Base-by-base conservation (phyloP, 2,329 filamentous ascomycete species). In the Zarea fungicola region DNA sequence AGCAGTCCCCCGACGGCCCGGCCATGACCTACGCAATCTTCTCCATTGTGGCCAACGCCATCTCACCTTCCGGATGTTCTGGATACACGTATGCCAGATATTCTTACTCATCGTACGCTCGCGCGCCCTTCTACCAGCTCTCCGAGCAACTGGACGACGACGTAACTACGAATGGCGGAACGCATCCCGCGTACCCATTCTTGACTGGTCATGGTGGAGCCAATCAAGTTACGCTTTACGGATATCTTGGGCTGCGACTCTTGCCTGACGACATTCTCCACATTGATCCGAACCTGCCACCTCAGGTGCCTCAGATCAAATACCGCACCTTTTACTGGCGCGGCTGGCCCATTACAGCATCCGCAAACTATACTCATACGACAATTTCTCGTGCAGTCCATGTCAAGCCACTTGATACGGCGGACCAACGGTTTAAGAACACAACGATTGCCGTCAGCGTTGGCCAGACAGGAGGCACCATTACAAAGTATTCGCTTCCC, bases 1-100 rank as follows among this genome's bases (percentile, higher is more conserved):
- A 60, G n/a, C 59, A 59, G 11, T 61, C 60, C 14, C 67, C 76
- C 0, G 76, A 85, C 54, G 84, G 85, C 0, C 85, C 84, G 0
- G 84, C 80, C 6, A 88, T 88, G 85, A 88, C 84, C 1, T 87
- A 83, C 62, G 80, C 81, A 11, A 81, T 85, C 13, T 86, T 85
- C 63, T 79, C 80, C 51, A 80, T 87, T 42, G 78, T 81, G 9
- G 83, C 83, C 23, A 84, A 83, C 51, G 73, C 79, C 46, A 72
- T 86, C n/a, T 81, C 80, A 1, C 76, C 76, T 0, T 83, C 81
- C 1, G 84, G 84, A 4, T 88, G 84, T 62, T 79, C 83, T 1
- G 76, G 80, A 3, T 86, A 80, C 59, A 87, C 83, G 0, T 87
- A 87, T 58, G 73, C 79, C 6, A 72, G 85, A 25, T 80, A 83